Percentiles rank a stretch among this genome's conserved stretches.
Evolutionary conservation across 31 red algal genomes (phyloP).

Genomic region (Asparagopsis taxiformis): DNA sequence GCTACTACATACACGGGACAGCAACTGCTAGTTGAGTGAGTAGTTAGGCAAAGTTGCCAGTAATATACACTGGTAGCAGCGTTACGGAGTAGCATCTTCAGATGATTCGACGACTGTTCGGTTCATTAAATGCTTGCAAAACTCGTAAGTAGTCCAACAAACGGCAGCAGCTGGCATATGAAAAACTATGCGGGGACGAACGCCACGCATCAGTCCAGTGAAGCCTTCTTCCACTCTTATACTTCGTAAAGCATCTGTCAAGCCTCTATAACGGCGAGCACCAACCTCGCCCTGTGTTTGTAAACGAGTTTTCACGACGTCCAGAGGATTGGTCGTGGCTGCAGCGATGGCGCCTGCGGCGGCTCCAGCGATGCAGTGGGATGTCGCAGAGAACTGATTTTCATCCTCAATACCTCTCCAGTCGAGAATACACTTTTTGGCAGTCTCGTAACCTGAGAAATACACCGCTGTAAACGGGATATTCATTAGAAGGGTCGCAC

Average conservation of each 20-base stretch:
- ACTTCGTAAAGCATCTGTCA: constrained; percentile 66
- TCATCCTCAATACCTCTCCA: constrained; percentile 13
- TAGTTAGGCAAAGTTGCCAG: too few species aligned
- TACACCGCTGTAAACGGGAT: constrained; percentile 84
- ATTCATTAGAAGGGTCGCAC: constrained; percentile 83
- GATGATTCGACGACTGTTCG: not conserved
- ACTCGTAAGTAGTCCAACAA: constrained; percentile 91
- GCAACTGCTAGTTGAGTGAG: too few species aligned
- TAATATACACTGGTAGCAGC: too few species aligned
- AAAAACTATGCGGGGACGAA: constrained; percentile 86
- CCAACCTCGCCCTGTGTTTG: constrained; percentile 99
- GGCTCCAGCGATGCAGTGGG: constrained; percentile 74
- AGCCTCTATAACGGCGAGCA: constrained; percentile 80
- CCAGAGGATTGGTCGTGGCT: constrained; percentile 81
- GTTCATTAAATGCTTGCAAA: constrained; percentile 71
- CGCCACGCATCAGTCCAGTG: constrained; percentile 72
- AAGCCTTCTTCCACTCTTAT: constrained; percentile 80
- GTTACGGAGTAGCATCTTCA: too few species aligned
- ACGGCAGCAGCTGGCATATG: constrained; percentile 93
- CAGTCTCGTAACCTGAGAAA: constrained; percentile 77
- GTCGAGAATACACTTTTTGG: constrained; percentile 24
- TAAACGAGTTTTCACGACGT: constrained; percentile 89
- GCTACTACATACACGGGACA: too few species aligned
- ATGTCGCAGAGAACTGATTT: constrained; percentile 22
- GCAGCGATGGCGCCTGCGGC: constrained; percentile 75